Evolutionary conservation across 2,329 filamentous ascomycete species (phyloP).

Genomic region (Sclerotinia nivalis): DNA sequence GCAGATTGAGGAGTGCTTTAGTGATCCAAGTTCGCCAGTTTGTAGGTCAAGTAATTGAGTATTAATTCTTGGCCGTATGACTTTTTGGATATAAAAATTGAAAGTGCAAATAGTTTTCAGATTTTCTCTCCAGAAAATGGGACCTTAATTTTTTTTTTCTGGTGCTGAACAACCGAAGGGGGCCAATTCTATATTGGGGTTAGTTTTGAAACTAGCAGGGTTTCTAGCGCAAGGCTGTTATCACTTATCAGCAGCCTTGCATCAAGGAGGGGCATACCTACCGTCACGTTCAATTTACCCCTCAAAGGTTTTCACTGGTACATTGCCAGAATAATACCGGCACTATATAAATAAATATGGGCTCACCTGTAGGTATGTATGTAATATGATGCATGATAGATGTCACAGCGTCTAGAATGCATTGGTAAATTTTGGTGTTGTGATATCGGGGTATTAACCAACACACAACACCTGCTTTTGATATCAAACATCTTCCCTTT

Average conservation of each 20-base stretch:
- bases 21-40: slow-evolving; percentile 21
- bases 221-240: not conserved
- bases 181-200: not conserved
- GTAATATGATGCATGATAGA: not conserved
- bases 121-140: slow-evolving; percentile 7
- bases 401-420: not conserved
- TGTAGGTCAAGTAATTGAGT: slow-evolving; percentile 1
- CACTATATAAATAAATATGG: not conserved
- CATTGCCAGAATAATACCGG: slow-evolving; percentile 7
- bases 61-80: slow-evolving; percentile 1
- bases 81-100: not conserved
- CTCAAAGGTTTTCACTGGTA: slow-evolving; percentile 5
- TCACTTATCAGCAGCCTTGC: slow-evolving; percentile 4
- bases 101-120: slow-evolving; percentile 1
- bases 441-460: not conserved
- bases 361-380: not conserved
- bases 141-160: slow-evolving; percentile 12
- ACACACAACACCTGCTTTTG: not conserved
- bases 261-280: not conserved
- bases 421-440: not conserved
- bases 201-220: not conserved
- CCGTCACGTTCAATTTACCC: not conserved
- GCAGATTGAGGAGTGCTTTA: slow-evolving; percentile 26
- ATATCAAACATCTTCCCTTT: too few relatives aligned
- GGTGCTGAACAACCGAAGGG: slow-evolving; percentile 14